Base-by-base conservation (phyloP, 2,329 filamentous ascomycete genomes). In the Trichoderma sp. region DNA sequence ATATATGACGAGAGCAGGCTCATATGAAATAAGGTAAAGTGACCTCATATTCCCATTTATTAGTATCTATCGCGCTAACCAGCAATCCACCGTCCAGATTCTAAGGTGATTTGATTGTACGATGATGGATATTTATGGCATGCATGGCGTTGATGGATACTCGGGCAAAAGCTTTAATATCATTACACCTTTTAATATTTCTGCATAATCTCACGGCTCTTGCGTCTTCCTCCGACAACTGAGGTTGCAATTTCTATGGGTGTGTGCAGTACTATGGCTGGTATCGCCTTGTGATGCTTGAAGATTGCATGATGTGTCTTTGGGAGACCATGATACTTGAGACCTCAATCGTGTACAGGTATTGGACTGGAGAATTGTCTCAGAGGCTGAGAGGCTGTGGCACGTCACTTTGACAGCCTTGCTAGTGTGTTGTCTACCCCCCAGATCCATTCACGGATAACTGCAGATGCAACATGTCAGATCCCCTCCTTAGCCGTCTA, bases 1-100 rank as follows among this genome's bases (percentile, higher is more conserved):
- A 75, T 99, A 99, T 81, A 98, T 99, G 96, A 99, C 96, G 21
- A 89, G 95, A 73, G 96, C 95, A 19, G 96, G 96, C 33, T 97
- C 94, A 80, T 99, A 99, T 81, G 96, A 99, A 83, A 97, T 99
- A 79, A 87, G 94, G 91, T 96, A 73, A 75, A 14, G n/a, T 5
- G 21, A 14, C 1, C 10, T 27, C 24, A 49, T 21, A 60, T n/a
- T 7, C 47, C n/a, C 6, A 58, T 35, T 1, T 27, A 14, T 52
- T 6, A 10, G 40, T 40, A 7, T 29, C 7, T 35, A 33, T 3
- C 5, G 24, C 33, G 52, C 66, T 71, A 75, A 74, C 76, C 24
- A 43, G 61, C 70, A 75, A 74, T 75, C 68, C 4, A 11, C 5
- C 19, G n/a, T 6, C 8, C 68, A 81, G 79, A 74, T 81, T 81